Evolutionary conservation across 257 asterid species (phyloP), one percentile per base, ranked within the genome.

Genomic region (Penstemon barbatus): DNA sequence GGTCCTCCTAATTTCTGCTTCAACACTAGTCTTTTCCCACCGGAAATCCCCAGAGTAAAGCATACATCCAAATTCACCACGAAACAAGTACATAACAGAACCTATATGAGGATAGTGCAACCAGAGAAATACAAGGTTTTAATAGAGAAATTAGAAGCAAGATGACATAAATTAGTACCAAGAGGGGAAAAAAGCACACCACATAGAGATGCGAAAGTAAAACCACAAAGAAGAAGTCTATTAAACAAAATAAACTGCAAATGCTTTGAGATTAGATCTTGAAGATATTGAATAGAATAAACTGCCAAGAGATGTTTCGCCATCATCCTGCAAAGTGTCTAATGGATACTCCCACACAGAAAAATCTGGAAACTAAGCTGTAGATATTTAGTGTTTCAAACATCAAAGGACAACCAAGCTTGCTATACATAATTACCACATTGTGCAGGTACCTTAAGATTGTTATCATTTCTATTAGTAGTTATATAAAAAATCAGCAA

Each of bases 1-100:
- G 33, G 82, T 61, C 79, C 78, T 89, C 75, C 85, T 86, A 71
- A 44, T 72, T 71, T 76, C 78, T 3, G 72, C 78, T 63, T 79
- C 81, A 60, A 69, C 58, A 44, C 73, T 70, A 64, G 60, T 61
- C 41, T 56, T 72, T 76, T 91, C 92, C 96, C 97, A 91, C 57
- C 96, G 91, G 65, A 91, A 91, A 79, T 91, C 98, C 74, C 98
- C 98, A 43, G 98, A 89, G 70, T 71, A 80, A 38, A 91, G 92
- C 87, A 77, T 76, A 72, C 85, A 79, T 40, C 98, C 97, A 72
- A 87, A 86, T 33, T 87, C 97, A 66, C 98, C 98, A 5, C 89
- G 95, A 76, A 92, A 89, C 82, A 92, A 76, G 65, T 87, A 87
- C 98, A 89, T 89, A 46, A 89, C 91, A 10, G 97, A 88, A 64